phyloP scores from a whole-genome alignment of 192 early-diverging fungal species.

The Kappamyces sp. region DNA sequence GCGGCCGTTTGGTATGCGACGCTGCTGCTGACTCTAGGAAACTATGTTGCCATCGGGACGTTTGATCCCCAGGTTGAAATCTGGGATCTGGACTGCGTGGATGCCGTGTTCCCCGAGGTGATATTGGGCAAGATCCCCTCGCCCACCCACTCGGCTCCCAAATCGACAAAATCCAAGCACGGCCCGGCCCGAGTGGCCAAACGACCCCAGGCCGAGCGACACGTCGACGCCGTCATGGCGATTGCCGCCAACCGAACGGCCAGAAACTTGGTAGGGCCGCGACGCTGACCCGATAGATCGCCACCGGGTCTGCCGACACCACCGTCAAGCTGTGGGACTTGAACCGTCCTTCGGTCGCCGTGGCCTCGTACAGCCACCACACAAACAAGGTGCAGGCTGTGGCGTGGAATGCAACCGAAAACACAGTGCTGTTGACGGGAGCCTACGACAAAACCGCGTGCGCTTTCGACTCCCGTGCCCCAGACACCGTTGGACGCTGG shows the following conservation, averaged over 20 bases:
- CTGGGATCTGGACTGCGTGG: constrained; percentile 92
- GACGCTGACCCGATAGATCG: constrained; percentile 29
- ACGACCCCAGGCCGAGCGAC: constrained; percentile 58
- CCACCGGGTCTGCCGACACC: constrained; percentile 90
- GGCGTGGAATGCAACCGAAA: constrained; percentile 83
- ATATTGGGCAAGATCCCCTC: constrained; percentile 65
- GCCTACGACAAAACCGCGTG: constrained; percentile 84
- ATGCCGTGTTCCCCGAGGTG: constrained; percentile 84
- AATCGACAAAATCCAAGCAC: constrained; percentile 19
- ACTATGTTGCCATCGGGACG: constrained; percentile 93
- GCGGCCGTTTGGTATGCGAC: constrained; percentile 6
- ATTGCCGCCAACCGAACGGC: constrained; percentile 87
- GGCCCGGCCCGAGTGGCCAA: constrained; percentile 22
- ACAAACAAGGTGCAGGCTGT: constrained; percentile 86
- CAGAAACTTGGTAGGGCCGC: constrained; percentile 43
- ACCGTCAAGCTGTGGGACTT: constrained; percentile 99
- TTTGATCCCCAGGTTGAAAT: constrained; percentile 97
- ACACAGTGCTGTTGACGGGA: constrained; percentile 82
- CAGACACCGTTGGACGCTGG: constrained; percentile 63
- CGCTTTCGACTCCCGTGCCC: constrained; percentile 89
- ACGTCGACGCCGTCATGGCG: constrained; percentile 92
- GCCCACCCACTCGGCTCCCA: constrained; percentile 18
- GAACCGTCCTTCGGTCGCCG: constrained; percentile 48
- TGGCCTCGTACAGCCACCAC: constrained; percentile 80
- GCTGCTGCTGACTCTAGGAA: constrained; percentile 40